Percentiles rank a stretch among this genome's conserved stretches.
Evolutionary conservation across 805 yeast genomes (phyloP).

Genomic region (Sporopachydermia lactativora): DNA sequence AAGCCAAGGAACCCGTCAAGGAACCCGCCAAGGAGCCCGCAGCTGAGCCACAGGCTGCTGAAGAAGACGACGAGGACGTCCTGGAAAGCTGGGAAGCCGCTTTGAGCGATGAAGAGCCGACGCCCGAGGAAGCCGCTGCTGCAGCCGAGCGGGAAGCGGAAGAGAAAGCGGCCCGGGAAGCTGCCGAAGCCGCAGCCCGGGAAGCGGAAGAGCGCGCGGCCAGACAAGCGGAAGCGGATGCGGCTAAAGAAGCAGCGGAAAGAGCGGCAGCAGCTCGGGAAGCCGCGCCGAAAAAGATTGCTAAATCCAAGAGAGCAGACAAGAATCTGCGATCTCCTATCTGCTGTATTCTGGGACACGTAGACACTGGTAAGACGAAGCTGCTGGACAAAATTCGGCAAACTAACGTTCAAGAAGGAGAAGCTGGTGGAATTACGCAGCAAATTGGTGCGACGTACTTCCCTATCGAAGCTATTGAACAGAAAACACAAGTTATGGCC

Average conservation of each 20-base stretch:
- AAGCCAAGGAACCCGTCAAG: slow-evolving; percentile 7
- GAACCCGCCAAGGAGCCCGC: slow-evolving; percentile 11
- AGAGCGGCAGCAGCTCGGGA: slow-evolving; percentile 9
- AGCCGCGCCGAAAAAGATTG: slow-evolving; percentile 15
- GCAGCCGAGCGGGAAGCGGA: slow-evolving; percentile 5
- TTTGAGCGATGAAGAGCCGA: slow-evolving; percentile 39
- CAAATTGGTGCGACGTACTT: slow-evolving; percentile 99
- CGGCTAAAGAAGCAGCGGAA: slow-evolving; percentile 8
- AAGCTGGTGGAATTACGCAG: slow-evolving; percentile 99
- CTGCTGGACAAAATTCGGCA: slow-evolving; percentile 94
- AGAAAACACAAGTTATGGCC: slow-evolving; percentile 86
- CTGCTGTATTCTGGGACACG: slow-evolving; percentile 98
- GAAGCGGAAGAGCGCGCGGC: slow-evolving; percentile 8
- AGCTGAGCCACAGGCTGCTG: slow-evolving; percentile 11
- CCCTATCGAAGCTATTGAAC: slow-evolving; percentile 89
- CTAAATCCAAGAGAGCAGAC: slow-evolving; percentile 26
- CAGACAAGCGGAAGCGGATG: slow-evolving; percentile 8
- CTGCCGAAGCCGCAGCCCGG: not conserved
- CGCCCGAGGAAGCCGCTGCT: slow-evolving; percentile 10
- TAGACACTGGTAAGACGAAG: slow-evolving; percentile 98
- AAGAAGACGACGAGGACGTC: slow-evolving; percentile 31
- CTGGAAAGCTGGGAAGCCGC: slow-evolving; percentile 82
- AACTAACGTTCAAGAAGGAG: slow-evolving; percentile 99
- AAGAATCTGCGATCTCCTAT: slow-evolving; percentile 90
- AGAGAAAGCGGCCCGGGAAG: slow-evolving; percentile 4